Conservation (phyloP, 352 stramenopile species). For the Phytophthora pseudosyringae region DNA sequence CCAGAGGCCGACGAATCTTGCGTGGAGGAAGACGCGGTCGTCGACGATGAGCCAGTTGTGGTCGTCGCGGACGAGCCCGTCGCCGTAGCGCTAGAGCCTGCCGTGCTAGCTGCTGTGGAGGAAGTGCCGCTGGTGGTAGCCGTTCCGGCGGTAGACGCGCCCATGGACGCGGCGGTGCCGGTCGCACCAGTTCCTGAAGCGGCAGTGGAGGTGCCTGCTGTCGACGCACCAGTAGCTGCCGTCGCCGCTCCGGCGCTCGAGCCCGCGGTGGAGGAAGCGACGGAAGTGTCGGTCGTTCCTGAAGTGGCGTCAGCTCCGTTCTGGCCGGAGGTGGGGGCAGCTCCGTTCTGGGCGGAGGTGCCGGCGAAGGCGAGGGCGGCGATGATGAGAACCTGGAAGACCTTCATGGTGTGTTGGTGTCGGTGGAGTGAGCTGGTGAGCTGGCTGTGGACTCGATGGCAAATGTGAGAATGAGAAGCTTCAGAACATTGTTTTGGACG, state of each 20-base stretch:
- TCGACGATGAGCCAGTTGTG: neutral
- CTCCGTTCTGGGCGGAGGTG: no score
- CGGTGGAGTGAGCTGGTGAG: no score
- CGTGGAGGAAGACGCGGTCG: slow-evolving; percentile 2
- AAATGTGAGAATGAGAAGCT: no score
- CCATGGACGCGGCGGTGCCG: neutral
- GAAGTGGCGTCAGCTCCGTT: neutral
- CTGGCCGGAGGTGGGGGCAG: no score
- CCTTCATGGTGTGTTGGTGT: no score
- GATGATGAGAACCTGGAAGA: no score
- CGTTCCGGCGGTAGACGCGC: no score
- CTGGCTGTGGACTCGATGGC: no score
- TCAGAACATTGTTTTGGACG: no score
- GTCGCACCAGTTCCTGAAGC: neutral
- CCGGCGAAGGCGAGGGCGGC: no score
- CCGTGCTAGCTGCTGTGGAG: neutral
- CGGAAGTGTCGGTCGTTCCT: neutral
- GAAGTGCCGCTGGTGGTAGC: neutral
- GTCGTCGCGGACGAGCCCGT: neutral
- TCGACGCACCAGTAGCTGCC: neutral
- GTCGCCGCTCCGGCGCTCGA: neutral
- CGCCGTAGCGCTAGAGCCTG: neutral
- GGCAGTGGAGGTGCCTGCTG: neutral
- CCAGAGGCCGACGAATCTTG: slow-evolving; percentile 1
- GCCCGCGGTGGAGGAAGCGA: neutral